Base-by-base conservation (phyloP, 2,329 filamentous ascomycete species). In the Trichoderma gracile region DNA sequence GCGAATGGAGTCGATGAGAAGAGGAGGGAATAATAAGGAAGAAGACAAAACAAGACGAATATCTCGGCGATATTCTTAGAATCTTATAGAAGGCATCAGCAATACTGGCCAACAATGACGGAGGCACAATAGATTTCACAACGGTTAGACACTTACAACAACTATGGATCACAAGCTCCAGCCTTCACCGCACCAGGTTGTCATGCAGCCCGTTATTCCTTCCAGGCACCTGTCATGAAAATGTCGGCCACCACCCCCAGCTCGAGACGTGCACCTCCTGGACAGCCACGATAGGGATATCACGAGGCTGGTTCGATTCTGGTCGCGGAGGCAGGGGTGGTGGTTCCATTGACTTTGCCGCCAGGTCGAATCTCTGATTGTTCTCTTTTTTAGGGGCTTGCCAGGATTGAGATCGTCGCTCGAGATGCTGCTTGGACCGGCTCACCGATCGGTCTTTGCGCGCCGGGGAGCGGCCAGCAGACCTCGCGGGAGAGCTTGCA, bases 211-310 rank as follows among this genome's bases (percentile, higher is more conserved):
- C 8, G 15, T 43, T 6, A 27, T 10, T 54, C 25, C 45, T n/a
- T 53, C 19, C 19, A 17, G 19, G 17, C 40, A 25, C 19, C 19
- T 27, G 27, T 53, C 40, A 63, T 60, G 19, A 52, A 55, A 55
- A 46, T 23, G 61, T 53, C 12, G 58, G 57, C 52, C 56, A 63
- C 66, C 62, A 67, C 15, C 59, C 59, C 67, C 65, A 68, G 6
- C 52, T 60, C 42, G 56, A 60, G 9, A 58, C 17, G 21, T 49
- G 57, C 23, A 52, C 61, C n/a, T 74, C 72, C 64, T 75, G 69
- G 47, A 74, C 68, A 12, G 73, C 68, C 38, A 76, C 72, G 25
- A 73, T 67, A 4, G 73, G 72, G 65, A 73, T 69, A 33, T 73
- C 74, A 15, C 64, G 68, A 61, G 68, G 65, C 23, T 71, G 69